Conservation (phyloP, 495 filamentous ascomycete genomes). For the Neurospora terricola region DNA sequence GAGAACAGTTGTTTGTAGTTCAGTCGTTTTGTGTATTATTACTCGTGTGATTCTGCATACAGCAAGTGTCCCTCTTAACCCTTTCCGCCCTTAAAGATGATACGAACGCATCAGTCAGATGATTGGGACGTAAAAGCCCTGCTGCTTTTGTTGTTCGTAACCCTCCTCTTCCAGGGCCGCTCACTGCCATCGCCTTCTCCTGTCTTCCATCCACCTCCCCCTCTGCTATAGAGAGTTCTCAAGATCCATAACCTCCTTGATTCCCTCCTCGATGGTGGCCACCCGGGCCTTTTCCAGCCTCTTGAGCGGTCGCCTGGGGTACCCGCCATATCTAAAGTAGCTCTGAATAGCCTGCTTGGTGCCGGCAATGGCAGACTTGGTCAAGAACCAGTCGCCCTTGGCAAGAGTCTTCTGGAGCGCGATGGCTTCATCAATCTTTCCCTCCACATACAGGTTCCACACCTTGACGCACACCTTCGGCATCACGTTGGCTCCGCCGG, state of each 20-base stretch:
- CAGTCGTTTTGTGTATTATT: not conserved
- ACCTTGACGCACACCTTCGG: constrained; percentile 73
- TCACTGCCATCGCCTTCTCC: not conserved
- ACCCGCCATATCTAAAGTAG: constrained; percentile 79
- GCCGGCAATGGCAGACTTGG: constrained; percentile 75
- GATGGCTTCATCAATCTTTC: constrained; percentile 63
- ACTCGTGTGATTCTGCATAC: not conserved
- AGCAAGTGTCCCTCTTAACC: not conserved
- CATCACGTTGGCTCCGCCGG: constrained; percentile 78
- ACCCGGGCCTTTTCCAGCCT: constrained; percentile 51
- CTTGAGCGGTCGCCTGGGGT: constrained; percentile 63
- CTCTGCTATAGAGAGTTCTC: constrained; percentile 34
- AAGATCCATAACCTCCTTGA: constrained; percentile 56
- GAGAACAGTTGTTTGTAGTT: not conserved
- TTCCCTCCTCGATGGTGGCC: constrained; percentile 56
- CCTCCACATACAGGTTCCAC: constrained; percentile 68
- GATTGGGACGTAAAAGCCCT: not conserved
- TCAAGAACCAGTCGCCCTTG: constrained; percentile 76
- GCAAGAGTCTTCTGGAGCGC: constrained; percentile 61
- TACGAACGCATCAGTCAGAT: not conserved
- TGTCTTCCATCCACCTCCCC: not conserved
- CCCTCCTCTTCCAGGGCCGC: not conserved
- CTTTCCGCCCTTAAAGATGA: not conserved
- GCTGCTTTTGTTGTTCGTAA: not conserved
- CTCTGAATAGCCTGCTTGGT: constrained; percentile 77